A percentile compares a stretch with the other conserved stretches of the same genome.
These are phyloP conservation scores for Laburnicola sp. DNA, from an alignment of 2,329 filamentous ascomycete species.

Conservation along the genomic window DNA sequence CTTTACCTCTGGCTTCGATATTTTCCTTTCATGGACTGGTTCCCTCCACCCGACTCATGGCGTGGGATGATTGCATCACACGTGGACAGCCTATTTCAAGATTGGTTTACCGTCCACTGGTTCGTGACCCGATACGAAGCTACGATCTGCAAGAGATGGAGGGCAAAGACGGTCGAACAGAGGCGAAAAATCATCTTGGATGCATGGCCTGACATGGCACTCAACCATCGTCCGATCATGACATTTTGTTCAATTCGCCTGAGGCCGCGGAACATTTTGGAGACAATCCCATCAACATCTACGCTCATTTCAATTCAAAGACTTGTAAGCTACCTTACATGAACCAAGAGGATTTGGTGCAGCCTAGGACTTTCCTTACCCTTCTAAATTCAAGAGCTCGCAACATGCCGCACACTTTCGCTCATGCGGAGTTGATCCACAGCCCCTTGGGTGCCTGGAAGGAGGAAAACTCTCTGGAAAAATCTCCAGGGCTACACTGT, in stretches of 20 bases:
- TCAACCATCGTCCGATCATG: conserved; percentile 56
- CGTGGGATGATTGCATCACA: too few species aligned
- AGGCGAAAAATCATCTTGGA: conserved; percentile 51
- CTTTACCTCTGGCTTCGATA: too few species aligned
- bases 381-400: not conserved
- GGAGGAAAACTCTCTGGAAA: too few species aligned
- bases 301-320: too few species aligned
- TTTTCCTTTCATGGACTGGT: too few species aligned
- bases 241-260: conserved; percentile 28
- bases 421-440: not conserved
- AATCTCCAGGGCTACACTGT: not conserved
- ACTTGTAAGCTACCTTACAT: not conserved
- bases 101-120: too few species aligned
- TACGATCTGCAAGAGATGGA: conserved; percentile 59
- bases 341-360: not conserved
- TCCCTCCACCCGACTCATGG: too few species aligned
- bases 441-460: not conserved
- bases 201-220: conserved; percentile 57
- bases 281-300: too few species aligned
- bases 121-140: conserved; percentile 59
- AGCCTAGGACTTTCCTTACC: not conserved
- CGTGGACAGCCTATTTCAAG: too few species aligned
- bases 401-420: not conserved
- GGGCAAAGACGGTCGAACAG: conserved; percentile 56
- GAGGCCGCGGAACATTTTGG: conserved; percentile 45